A percentile compares a stretch with the other conserved stretches of the same genome.
These are phyloP conservation scores for Nicotiana benthamiana DNA, from an alignment of 257 asterid species.

Conservation along the genomic window DNA sequence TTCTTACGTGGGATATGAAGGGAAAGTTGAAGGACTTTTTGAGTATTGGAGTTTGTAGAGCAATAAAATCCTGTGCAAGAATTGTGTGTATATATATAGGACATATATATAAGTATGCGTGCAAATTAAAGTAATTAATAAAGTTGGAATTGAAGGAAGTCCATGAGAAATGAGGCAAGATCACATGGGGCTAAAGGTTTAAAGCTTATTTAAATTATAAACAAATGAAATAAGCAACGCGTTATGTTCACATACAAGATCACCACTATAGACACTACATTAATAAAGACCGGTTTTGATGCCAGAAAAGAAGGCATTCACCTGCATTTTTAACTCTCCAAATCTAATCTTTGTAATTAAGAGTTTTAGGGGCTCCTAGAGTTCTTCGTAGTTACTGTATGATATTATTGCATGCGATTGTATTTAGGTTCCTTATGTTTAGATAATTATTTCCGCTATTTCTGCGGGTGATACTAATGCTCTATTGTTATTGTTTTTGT, in stretches of 20 bases:
- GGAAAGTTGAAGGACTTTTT: not conserved
- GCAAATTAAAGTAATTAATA: conserved; percentile 22
- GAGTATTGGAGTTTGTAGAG: conserved; percentile 13
- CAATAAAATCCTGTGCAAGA: conserved; percentile 13
- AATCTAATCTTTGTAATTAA: not conserved
- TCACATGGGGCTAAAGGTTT: conserved; percentile 73
- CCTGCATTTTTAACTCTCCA: conserved; percentile 30
- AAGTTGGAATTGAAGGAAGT: conserved; percentile 33
- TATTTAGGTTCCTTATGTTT: too few species aligned
- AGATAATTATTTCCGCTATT: too few species aligned
- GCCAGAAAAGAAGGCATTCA: conserved; percentile 44
- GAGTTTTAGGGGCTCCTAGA: too few species aligned
- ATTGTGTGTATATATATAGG: conserved; percentile 16
- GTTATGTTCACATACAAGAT: conserved; percentile 32
- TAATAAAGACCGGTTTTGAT: conserved; percentile 35
- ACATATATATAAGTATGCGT: not conserved
- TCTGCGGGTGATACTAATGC: too few species aligned
- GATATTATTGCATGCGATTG: too few species aligned
- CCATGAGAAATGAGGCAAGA: conserved; percentile 52
- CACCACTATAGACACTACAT: conserved; percentile 1
- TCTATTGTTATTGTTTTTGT: too few species aligned
- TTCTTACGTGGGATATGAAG: not conserved
- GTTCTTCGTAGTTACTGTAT: too few species aligned
- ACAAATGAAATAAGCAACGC: conserved; percentile 22
- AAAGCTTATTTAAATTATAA: conserved; percentile 1